A percentile compares a stretch with the other conserved stretches of the same genome.
Evolutionary conservation across 2,329 filamentous ascomycete species (phyloP).

Genomic region (Venturiaceae sp.): DNA sequence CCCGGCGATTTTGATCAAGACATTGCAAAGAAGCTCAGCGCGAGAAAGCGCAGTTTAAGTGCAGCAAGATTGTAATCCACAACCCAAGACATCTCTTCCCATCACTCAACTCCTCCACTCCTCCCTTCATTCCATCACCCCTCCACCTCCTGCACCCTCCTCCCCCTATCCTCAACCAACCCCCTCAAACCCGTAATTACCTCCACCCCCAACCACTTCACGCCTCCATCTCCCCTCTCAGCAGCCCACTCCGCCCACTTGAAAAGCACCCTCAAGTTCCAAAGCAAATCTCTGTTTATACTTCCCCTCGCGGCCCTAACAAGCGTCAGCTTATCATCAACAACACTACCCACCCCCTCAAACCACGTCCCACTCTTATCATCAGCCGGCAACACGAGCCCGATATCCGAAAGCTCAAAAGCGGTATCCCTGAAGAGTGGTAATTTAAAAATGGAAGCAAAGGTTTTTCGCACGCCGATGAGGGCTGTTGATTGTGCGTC

Average conservation of each 20-base stretch:
- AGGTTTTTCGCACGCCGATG: constrained; percentile 21
- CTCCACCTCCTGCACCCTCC: not conserved
- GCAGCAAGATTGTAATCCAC: too few relatives aligned
- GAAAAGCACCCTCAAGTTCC: constrained; percentile 55
- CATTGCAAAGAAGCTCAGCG: too few relatives aligned
- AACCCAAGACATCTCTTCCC: too few relatives aligned
- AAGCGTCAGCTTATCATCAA: constrained; percentile 66
- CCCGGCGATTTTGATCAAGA: too few relatives aligned
- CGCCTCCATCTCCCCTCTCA: constrained; percentile 40
- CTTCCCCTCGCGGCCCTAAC: constrained; percentile 26
- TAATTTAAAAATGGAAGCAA: constrained; percentile 49
- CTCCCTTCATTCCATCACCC: too few relatives aligned
- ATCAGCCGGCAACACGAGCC: constrained; percentile 45
- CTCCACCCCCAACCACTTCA: constrained; percentile 28
- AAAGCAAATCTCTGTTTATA: constrained; percentile 45
- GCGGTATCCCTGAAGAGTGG: constrained; percentile 34
- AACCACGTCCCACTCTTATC: constrained; percentile 36
- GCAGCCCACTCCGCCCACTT: constrained; percentile 48
- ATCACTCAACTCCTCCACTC: too few relatives aligned
- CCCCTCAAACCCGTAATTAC: constrained; percentile 3
- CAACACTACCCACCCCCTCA: constrained; percentile 47
- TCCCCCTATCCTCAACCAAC: not conserved
- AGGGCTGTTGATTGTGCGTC: constrained; percentile 23
- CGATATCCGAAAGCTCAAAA: constrained; percentile 21
- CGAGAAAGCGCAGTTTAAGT: too few relatives aligned